Conservation (phyloP, 441 rosid genomes). For the Flueggea neowawraea region DNA sequence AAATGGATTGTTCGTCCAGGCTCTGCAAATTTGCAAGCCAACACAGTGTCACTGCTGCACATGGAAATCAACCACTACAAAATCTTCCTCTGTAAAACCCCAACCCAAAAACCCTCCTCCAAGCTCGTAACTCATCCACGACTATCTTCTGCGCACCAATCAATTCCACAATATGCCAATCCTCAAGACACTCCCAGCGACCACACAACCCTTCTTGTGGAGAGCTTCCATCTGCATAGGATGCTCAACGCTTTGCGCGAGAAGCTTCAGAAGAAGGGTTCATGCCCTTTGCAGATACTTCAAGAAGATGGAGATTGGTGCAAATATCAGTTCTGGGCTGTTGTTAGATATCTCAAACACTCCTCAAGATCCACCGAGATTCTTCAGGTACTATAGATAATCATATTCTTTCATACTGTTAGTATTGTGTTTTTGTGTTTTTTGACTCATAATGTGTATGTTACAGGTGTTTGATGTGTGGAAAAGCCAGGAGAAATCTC, state of each 20-base stretch:
- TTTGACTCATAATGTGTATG: neutral
- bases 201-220: constrained; percentile 44
- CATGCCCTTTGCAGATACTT: constrained; percentile 56
- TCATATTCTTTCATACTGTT: no score
- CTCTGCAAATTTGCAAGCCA: constrained; percentile 6
- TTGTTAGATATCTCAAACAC: constrained; percentile 46
- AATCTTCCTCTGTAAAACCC: constrained; percentile 18
- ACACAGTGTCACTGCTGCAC: neutral
- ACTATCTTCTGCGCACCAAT: neutral
- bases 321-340: constrained; percentile 56
- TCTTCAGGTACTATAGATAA: constrained; percentile 36
- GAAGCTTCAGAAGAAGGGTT: constrained; percentile 31
- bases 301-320: constrained; percentile 65
- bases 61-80: constrained; percentile 18
- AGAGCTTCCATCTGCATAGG: constrained; percentile 37
- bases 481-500: constrained; percentile 42
- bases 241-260: constrained; percentile 32
- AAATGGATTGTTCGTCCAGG: no score
- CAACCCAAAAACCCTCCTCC: constrained; percentile 10
- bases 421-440: neutral
- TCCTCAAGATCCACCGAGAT: constrained; percentile 42
- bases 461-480: constrained; percentile 64
- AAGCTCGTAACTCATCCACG: constrained; percentile 1
- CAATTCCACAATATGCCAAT: neutral
- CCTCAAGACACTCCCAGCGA: constrained; percentile 14